Percentiles rank a stretch among this genome's conserved stretches.
Evolutionary conservation across 192 early-diverging fungal species (phyloP).

Genomic region (Podila clonocystis): DNA sequence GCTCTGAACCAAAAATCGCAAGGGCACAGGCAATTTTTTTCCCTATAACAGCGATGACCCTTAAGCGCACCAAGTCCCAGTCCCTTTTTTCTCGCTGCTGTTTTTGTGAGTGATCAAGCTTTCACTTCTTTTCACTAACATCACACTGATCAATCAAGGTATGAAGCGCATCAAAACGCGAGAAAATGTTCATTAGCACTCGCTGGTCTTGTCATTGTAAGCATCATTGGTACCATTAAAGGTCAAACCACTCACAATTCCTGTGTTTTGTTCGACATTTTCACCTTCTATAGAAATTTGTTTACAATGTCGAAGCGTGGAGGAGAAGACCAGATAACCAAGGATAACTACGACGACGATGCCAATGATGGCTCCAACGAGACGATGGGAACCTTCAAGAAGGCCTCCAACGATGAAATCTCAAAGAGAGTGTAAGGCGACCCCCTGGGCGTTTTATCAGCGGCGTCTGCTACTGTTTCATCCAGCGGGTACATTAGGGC

Average conservation of each 20-base stretch:
- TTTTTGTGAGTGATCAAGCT: too few relatives aligned
- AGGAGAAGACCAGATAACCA: constrained; percentile 11
- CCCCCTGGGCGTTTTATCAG: neutral
- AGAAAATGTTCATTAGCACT: too few relatives aligned
- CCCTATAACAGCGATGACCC: too few relatives aligned
- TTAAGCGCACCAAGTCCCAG: too few relatives aligned
- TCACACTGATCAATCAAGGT: too few relatives aligned
- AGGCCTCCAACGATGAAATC: constrained; percentile 14
- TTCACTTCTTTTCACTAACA: too few relatives aligned
- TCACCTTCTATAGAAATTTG: neutral
- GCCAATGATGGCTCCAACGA: constrained; percentile 2
- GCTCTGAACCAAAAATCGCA: too few relatives aligned
- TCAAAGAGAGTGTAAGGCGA: constrained; percentile 12
- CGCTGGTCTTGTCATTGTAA: too few relatives aligned
- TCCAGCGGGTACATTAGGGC: neutral
- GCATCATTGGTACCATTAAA: too few relatives aligned
- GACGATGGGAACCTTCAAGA: constrained; percentile 13
- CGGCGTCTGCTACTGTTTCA: neutral
- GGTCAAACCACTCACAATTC: neutral
- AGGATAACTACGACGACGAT: constrained; percentile 23
- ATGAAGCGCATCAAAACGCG: too few relatives aligned
- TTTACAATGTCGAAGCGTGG: constrained; percentile 21
- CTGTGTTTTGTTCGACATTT: neutral
- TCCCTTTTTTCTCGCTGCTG: too few relatives aligned
- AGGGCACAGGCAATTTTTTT: too few relatives aligned